Conservation (phyloP, 805 yeast species). For the Starmera pachycereana region DNA sequence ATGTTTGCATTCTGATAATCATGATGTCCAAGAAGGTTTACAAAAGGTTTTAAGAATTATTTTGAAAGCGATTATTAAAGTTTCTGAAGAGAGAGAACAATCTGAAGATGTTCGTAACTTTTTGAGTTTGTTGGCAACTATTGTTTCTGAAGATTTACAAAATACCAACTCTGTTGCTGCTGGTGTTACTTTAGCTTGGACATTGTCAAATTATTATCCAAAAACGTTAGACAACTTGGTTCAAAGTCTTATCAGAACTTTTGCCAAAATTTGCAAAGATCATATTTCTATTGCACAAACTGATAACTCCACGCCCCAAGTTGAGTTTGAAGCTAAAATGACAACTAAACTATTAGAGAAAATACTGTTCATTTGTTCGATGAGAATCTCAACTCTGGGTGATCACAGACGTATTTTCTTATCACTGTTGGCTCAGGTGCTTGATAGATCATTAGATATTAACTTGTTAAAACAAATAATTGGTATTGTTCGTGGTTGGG, state of each 20-base stretch:
- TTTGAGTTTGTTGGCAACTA: constrained; percentile 46
- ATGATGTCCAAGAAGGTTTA: constrained; percentile 76
- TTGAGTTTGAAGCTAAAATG: constrained; percentile 69
- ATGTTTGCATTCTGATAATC: constrained; percentile 72
- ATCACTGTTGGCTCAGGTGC: constrained; percentile 76
- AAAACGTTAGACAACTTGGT: constrained; percentile 63
- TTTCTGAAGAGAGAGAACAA: constrained; percentile 40
- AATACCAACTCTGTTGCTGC: constrained; percentile 76
- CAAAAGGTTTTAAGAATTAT: constrained; percentile 67
- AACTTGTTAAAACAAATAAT: constrained; percentile 66
- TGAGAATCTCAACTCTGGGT: constrained; percentile 77
- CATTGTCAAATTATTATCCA: constrained; percentile 67
- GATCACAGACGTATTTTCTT: constrained; percentile 88
- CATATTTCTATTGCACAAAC: constrained; percentile 51
- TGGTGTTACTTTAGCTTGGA: constrained; percentile 76
- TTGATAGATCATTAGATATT: constrained; percentile 79
- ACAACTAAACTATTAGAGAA: constrained; percentile 69
- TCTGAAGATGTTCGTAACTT: constrained; percentile 58
- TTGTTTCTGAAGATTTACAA: constrained; percentile 69
- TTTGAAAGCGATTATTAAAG: constrained; percentile 50
- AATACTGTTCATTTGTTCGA: constrained; percentile 65
- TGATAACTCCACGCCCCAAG: constrained; percentile 22
- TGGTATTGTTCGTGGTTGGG: constrained; percentile 78
- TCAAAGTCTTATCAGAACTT: constrained; percentile 73
- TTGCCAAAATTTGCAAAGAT: constrained; percentile 83